phyloP scores from a whole-genome alignment of 495 filamentous ascomycete species.

The Penicillium pulvis region DNA sequence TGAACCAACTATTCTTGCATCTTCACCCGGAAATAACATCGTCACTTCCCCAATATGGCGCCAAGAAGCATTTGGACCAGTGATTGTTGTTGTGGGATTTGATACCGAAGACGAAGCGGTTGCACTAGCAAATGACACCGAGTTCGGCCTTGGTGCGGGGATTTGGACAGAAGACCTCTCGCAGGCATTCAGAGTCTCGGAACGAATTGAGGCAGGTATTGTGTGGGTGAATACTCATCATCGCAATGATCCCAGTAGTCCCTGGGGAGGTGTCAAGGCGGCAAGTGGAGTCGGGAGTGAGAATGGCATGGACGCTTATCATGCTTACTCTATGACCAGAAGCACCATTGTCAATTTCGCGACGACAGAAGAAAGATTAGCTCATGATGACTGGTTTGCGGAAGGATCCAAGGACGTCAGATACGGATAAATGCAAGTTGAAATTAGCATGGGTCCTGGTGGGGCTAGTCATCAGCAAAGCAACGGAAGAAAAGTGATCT shows the following conservation, averaged over 20 bases:
- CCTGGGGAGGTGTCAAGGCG: conserved; percentile 27
- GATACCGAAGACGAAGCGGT: conserved; percentile 44
- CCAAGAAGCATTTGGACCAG: conserved; percentile 54
- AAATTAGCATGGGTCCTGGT: background rate
- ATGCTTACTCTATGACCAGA: conserved; percentile 26
- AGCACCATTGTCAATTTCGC: conserved; percentile 32
- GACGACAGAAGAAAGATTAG: conserved; percentile 18
- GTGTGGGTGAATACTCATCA: conserved; percentile 54
- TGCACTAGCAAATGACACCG: conserved; percentile 41
- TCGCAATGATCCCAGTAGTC: conserved; percentile 31
- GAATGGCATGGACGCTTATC: conserved; percentile 30
- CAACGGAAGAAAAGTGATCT: no score
- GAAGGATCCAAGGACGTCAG: conserved; percentile 9
- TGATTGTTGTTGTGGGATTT: conserved; percentile 45
- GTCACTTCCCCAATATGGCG: conserved; percentile 31
- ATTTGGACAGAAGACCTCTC: conserved; percentile 57
- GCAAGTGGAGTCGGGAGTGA: conserved; percentile 32
- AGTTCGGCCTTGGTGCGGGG: conserved; percentile 44
- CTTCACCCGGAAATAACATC: conserved; percentile 11
- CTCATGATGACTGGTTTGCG: conserved; percentile 30
- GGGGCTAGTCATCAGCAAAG: no score
- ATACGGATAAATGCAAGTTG: conserved; percentile 20
- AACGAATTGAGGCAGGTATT: conserved; percentile 52
- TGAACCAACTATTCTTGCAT: conserved; percentile 54
- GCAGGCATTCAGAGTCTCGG: conserved; percentile 49